These are phyloP conservation scores for Elaeis guineensis DNA, from an alignment of 176 grass and related monocot species.

Conservation along the genomic window DNA sequence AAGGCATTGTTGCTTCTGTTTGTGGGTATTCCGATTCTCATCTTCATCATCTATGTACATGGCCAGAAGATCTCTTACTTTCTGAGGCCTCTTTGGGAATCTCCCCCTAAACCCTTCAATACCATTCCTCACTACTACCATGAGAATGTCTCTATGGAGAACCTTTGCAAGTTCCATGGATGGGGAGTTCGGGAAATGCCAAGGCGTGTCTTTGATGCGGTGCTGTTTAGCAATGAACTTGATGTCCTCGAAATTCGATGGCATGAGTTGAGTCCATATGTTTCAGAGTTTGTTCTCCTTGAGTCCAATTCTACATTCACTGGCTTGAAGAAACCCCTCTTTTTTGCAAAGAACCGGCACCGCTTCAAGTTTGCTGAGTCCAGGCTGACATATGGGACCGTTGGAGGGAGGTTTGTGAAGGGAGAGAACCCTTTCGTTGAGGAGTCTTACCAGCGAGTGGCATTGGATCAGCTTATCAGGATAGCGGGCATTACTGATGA, in stretches of 20 bases:
- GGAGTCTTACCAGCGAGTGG: slow-evolving; percentile 83
- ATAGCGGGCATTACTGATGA: slow-evolving; percentile 62
- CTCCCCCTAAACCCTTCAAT: slow-evolving; percentile 71
- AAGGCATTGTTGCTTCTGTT: slow-evolving; percentile 56
- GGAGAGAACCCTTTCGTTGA: slow-evolving; percentile 93
- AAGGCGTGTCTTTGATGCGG: slow-evolving; percentile 69
- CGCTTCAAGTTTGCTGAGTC: slow-evolving; percentile 66
- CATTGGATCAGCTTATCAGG: slow-evolving; percentile 64
- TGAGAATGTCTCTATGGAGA: slow-evolving; percentile 68
- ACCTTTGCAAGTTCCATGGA: slow-evolving; percentile 75
- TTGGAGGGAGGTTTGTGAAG: slow-evolving; percentile 73
- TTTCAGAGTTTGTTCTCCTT: slow-evolving; percentile 71
- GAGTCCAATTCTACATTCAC: slow-evolving; percentile 90
- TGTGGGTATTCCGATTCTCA: slow-evolving; percentile 51
- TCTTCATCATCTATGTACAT: slow-evolving; percentile 57
- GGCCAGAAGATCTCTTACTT: slow-evolving; percentile 95
- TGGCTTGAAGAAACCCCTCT: slow-evolving; percentile 64
- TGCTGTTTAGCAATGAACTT: slow-evolving; percentile 80
- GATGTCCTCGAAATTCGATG: slow-evolving; percentile 84
- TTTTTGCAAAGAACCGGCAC: slow-evolving; percentile 46
- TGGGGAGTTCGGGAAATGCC: slow-evolving; percentile 72
- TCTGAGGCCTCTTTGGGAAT: slow-evolving; percentile 75
- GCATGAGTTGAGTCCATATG: slow-evolving; percentile 72
- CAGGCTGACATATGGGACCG: slow-evolving; percentile 64
- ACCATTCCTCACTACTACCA: slow-evolving; percentile 62